These are phyloP conservation scores for Suillus plorans DNA, from an alignment of 768 basidiomycete species.

Conservation along the genomic window DNA sequence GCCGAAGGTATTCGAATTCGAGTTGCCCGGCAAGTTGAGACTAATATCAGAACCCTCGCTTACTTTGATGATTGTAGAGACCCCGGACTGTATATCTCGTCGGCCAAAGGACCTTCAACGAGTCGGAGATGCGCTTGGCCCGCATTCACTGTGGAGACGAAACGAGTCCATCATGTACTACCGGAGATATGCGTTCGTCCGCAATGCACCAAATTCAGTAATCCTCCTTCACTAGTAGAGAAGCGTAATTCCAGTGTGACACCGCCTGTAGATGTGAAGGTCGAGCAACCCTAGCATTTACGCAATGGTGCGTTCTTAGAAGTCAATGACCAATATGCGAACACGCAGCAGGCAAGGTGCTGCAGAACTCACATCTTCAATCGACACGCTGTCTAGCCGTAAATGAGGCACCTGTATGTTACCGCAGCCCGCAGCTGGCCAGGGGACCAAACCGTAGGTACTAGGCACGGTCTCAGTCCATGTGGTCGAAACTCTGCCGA, in stretches of 20 bases:
- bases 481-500: not conserved
- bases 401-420: slow-evolving; percentile 47
- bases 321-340: not conserved
- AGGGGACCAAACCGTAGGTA: slow-evolving; percentile 3
- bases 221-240: slow-evolving; percentile 47
- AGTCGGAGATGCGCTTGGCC: not conserved
- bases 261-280: slow-evolving; percentile 57
- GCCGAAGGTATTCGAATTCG: not conserved
- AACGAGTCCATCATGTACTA: not conserved
- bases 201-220: slow-evolving; percentile 38
- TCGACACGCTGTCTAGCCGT: slow-evolving; percentile 61
- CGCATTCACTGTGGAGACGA: no score
- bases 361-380: slow-evolving; percentile 49
- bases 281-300: slow-evolving; percentile 43
- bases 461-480: slow-evolving; percentile 17
- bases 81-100: not conserved
- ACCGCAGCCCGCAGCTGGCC: not conserved
- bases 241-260: slow-evolving; percentile 63
- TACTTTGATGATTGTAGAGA: not conserved
- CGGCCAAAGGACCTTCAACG: no score
- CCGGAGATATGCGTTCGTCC: not conserved
- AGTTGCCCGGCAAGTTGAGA: not conserved
- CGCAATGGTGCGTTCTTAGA: slow-evolving; percentile 31
- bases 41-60: not conserved
- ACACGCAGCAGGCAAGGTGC: not conserved